Evolutionary conservation across 2,329 filamentous ascomycete genomes (phyloP).

Genomic region (Geosmithia putterillii): DNA sequence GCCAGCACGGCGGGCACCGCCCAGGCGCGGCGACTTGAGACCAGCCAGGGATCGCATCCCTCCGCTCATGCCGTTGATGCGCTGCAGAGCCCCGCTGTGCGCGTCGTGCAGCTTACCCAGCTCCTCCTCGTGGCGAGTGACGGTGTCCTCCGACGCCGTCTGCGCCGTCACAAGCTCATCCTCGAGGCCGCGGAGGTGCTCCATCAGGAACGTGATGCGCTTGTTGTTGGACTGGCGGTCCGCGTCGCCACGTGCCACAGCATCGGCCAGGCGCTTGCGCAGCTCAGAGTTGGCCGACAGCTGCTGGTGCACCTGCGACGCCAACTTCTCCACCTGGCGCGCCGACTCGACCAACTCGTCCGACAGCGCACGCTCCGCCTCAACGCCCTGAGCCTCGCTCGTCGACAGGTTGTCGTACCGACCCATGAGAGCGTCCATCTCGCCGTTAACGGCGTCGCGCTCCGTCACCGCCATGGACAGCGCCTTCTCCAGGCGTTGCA

Average conservation of each 20-base stretch:
- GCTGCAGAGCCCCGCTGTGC: slow-evolving; percentile 64
- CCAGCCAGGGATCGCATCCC: slow-evolving; percentile 17
- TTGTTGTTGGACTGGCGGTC: slow-evolving; percentile 71
- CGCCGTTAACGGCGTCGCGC: slow-evolving; percentile 57
- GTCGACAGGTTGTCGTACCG: slow-evolving; percentile 47
- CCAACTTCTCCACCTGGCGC: slow-evolving; percentile 66
- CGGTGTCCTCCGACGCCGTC: slow-evolving; percentile 72
- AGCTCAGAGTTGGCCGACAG: slow-evolving; percentile 66
- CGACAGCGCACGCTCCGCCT: slow-evolving; percentile 51
- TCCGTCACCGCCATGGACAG: slow-evolving; percentile 59
- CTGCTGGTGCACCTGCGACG: slow-evolving; percentile 67
- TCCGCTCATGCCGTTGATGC: slow-evolving; percentile 42
- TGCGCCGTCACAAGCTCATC: slow-evolving; percentile 76
- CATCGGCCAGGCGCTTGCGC: slow-evolving; percentile 62
- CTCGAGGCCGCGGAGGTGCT: slow-evolving; percentile 67
- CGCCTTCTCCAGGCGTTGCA: slow-evolving; percentile 53
- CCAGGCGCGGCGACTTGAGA: slow-evolving; percentile 16
- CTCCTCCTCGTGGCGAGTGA: slow-evolving; percentile 78
- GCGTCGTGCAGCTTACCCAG: slow-evolving; percentile 63
- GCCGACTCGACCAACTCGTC: slow-evolving; percentile 63
- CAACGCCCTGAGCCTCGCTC: slow-evolving; percentile 42
- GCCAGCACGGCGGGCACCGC: slow-evolving; percentile 16
- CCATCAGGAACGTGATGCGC: slow-evolving; percentile 75
- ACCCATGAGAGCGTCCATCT: slow-evolving; percentile 47
- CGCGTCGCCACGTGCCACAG: slow-evolving; percentile 70